Conservation (phyloP, 176 grass and related monocot species). For the Luzula sylvatica region DNA sequence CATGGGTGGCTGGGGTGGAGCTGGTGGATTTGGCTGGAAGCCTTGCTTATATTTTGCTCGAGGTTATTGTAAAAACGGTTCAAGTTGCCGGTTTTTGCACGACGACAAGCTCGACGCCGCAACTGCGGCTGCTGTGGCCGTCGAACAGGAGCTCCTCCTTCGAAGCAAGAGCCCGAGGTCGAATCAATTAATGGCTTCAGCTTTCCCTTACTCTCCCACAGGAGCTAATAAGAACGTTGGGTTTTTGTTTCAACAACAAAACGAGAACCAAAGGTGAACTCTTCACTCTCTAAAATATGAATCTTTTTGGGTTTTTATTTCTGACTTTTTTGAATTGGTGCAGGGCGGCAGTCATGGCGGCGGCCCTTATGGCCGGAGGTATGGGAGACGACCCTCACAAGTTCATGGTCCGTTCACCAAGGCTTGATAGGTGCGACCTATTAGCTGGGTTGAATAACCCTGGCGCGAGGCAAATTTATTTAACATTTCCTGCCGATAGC, state of each 20-base stretch:
- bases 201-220: constrained; percentile 49
- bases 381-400: constrained; percentile 37
- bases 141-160: constrained; percentile 39
- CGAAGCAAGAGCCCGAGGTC: constrained; percentile 35
- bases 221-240: constrained; percentile 17
- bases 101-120: constrained; percentile 14
- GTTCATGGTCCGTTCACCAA: constrained; percentile 40
- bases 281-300: background rate
- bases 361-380: constrained; percentile 31
- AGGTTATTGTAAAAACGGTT: constrained; percentile 42
- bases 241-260: constrained; percentile 50
- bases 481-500: constrained; percentile 79
- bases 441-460: constrained; percentile 26
- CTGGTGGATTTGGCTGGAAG: constrained; percentile 24
- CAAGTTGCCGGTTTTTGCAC: constrained; percentile 40
- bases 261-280: constrained; percentile 48
- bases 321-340: constrained; percentile 3
- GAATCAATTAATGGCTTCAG: constrained; percentile 39
- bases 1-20: constrained; percentile 19
- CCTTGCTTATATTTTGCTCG: constrained; percentile 41
- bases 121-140: constrained; percentile 12
- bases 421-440: constrained; percentile 42
- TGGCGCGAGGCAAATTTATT: constrained; percentile 64
- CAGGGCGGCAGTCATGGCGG: constrained; percentile 32
- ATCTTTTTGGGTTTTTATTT: background rate